Evolutionary conservation across 2,329 filamentous ascomycete genomes (phyloP), one percentile per base, ranked within the genome.

Genomic region (Metarhizium anisopliae): DNA sequence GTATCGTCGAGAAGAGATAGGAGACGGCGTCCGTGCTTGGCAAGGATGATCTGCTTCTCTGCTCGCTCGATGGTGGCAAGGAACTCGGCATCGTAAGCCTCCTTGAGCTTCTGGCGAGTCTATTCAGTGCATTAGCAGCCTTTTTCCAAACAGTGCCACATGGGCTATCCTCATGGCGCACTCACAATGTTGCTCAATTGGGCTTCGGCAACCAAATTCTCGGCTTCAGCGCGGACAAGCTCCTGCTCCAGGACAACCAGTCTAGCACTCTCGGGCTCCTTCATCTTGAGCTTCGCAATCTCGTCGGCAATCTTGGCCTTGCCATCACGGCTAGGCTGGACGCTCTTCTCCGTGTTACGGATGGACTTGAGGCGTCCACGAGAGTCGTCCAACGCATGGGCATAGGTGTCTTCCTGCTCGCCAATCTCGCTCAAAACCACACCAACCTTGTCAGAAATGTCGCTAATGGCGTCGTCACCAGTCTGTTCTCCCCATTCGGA

Each of bases 401-500:
- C 90, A 71, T 92, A 97, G 50, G 79, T 68, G 62, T 96, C 92
- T 70, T 99, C 94, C 72, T 95, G 91, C 73, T 96, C 91, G 53
- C 91, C 94, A 59, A 99, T 84, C 77, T 97, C 94, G 25, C 89
- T 87, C 58, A 99, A 77, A 64, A 99, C 77, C 43, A 97, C 93
- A 53, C 91, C 94, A 53, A 99, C 80, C 79, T 99, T 99, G 79
- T 97, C 94, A 57, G 89, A 91, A 63, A 99, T 82, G 68, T 97
- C 94, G 53, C 84, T 90, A 65, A 97, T 79, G 53, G 85, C 84
- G 59, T 95, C 90, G 66, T 99, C 94, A 54, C 84, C 82, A 2
- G 92, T 96, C 58, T 89, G 83, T 74, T 97, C 92, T 56, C 94
- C 94, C 94, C 94, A 99, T 63, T 97, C 92, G 7, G 90, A 95